Evolutionary conservation across 306 rosid genomes (phyloP), one percentile per base, ranked within the genome.

Genomic region (Rosa rugosa): DNA sequence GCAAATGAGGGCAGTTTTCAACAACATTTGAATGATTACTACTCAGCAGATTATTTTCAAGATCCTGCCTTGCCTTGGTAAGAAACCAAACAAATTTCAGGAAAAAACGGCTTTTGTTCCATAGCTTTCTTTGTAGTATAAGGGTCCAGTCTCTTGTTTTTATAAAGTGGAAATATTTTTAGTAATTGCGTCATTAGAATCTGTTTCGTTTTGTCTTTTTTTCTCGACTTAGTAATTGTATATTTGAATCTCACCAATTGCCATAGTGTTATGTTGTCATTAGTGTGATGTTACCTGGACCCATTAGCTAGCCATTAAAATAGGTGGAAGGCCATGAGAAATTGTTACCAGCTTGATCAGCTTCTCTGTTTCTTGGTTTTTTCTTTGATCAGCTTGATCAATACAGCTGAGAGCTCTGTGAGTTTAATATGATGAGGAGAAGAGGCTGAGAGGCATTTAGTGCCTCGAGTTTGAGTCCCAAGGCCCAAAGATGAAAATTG

Each of bases 31-130:
- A 81, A 81, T 82, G 80, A 84, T 77, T 71, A 79, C 71, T 86
- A 85, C 79, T 78, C 91, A 0, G 88, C 81, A 62, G 87, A 86
- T 62, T 82, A 50, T 84, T 79, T 83, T 38, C 87, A 86, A 68
- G 88, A 84, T 86, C 89, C 90, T 78, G 74, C 91, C 77, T 87
- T 93, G 78, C 91, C 98, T 63, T 82, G 97, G 98, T 93, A 90
- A 87, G 90, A 69, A 25, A 22, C 64, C 60, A 46, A 56, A 22
- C 2, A 23, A 25, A 3, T 6, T 20, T 36, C n/a, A 34, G 18
- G 14, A 71, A 51, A 71, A 71, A 9, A 74, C 22, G 73, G 53
- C 79, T 77, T 72, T 20, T 65, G 66, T 65, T 77, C 49, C 75
- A 44, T 75, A 40, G 38, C 75, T 25, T 44, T 75, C 53, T 45